Percentiles rank a stretch among this genome's conserved stretches.
Evolutionary conservation across 352 stramenopile species (phyloP).

Genomic region (Globisporangium parvum): DNA sequence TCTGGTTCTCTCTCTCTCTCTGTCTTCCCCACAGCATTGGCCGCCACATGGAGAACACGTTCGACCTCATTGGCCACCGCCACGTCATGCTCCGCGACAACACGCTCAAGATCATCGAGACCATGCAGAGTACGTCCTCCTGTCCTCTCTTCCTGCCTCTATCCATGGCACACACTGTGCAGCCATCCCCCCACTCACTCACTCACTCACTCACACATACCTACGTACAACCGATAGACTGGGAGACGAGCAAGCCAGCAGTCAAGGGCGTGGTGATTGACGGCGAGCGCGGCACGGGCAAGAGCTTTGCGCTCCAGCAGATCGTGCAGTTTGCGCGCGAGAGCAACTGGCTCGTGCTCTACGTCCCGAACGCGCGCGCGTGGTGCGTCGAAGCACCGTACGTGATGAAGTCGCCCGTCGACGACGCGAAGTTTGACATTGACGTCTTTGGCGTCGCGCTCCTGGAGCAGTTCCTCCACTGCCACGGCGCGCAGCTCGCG

Average conservation of each 20-base stretch:
- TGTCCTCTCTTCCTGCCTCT: neutral
- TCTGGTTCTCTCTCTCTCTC: neutral
- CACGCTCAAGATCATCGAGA: conserved; percentile 63
- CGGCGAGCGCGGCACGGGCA: conserved; percentile 74
- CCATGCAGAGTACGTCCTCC: conserved; percentile 49
- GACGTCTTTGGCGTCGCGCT: conserved; percentile 76
- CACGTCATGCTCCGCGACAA: conserved; percentile 84
- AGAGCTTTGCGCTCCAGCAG: conserved; percentile 80
- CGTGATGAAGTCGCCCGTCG: conserved; percentile 76
- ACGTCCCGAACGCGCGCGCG: conserved; percentile 67
- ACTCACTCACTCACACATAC: neutral
- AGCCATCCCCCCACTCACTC: no score
- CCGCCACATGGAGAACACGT: conserved; percentile 69
- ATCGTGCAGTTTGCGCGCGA: conserved; percentile 85
- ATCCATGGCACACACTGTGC: neutral
- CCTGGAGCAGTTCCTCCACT: conserved; percentile 73
- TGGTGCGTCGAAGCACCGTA: conserved; percentile 79
- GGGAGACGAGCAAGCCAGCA: conserved; percentile 46
- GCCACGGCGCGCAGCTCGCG: conserved; percentile 64
- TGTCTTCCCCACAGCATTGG: conserved; percentile 25
- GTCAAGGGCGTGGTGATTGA: conserved; percentile 68
- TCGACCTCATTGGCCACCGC: conserved; percentile 76
- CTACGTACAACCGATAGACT: conserved; percentile 28
- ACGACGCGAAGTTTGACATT: conserved; percentile 83
- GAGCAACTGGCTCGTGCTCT: conserved; percentile 83